Evolutionary conservation across 2,329 filamentous ascomycete genomes (phyloP), one percentile per base, ranked within the genome.

Genomic region (Elsinoe batatas): DNA sequence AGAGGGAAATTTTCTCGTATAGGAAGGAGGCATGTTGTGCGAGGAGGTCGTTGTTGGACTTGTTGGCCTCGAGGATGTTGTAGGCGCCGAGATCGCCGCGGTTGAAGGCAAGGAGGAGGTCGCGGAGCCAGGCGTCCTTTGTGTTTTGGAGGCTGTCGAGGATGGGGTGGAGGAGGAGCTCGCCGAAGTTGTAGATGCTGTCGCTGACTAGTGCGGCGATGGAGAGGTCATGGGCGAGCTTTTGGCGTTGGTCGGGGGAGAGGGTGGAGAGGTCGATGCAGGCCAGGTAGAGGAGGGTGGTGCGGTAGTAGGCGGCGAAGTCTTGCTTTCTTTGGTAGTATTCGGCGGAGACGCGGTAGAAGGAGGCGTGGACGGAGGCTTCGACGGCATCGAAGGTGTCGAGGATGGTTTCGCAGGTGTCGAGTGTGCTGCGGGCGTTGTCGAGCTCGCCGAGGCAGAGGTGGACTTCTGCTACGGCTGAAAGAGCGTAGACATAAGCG

Each of bases 111-210:
- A 96, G 94, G 44, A 98, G 83, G n/a, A 98, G 83, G 42, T 96
- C 88, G 60, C 90, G 87, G 61, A 98, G 80, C 93, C 93, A 98
- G 53, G 83, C 78, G 68, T 94, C 82, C 40, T 84, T 80, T 20
- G 85, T 84, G 64, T 84, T 82, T 65, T 78, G 78, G 53, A 98
- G 81, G 17, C 87, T 85, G 67, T 95, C 88, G 60, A 98, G 84
- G 67, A 98, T 95, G 3, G 93, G 93, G 70, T 98, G 93, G 63
- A 98, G 81, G 32, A 98, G 82, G n/a, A 98, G 84, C 77, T 98
- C 93, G 71, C 93, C 93, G 65, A 98, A 98, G 77, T 98, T 98
- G 82, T 98, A 97, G 75, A 97, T 98, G 65, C 83, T 88, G 66
- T 91, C 88, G 51, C 91, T 96, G 37, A 96, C 87, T 7, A 98